Evolutionary conservation across 2,329 filamentous ascomycete genomes (phyloP).

Genomic region (Verticillium isaacii): DNA sequence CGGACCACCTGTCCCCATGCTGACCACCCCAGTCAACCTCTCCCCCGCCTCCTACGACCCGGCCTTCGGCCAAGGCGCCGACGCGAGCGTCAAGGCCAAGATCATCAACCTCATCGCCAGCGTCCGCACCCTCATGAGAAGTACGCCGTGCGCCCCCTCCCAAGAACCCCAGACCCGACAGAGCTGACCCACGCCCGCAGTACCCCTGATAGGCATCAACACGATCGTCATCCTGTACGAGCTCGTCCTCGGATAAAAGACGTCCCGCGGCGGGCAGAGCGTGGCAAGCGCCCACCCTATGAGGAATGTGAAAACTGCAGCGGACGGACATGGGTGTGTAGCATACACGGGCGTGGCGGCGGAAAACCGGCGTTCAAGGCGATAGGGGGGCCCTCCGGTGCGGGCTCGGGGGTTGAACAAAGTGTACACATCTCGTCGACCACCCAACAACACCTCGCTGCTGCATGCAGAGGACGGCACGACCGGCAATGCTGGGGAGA

Average conservation of each 20-base stretch:
- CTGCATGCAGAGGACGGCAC: background rate
- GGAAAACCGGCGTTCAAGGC: background rate
- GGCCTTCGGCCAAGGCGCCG: conserved; percentile 69
- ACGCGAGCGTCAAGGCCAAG: conserved; percentile 79
- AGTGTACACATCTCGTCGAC: no score
- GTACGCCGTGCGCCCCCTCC: conserved; percentile 36
- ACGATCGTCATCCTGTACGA: conserved; percentile 79
- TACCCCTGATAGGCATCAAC: conserved; percentile 82
- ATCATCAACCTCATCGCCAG: conserved; percentile 86
- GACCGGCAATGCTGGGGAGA: background rate
- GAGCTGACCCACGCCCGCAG: conserved; percentile 35
- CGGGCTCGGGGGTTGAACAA: no score
- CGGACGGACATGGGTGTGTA: no score
- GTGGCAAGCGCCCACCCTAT: background rate
- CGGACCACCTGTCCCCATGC: background rate
- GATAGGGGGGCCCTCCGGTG: no score
- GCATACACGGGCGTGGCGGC: background rate
- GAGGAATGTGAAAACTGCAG: background rate
- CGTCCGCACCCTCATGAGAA: conserved; percentile 87
- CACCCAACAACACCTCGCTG: no score
- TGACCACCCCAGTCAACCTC: conserved; percentile 59
- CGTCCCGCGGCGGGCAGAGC: no score
- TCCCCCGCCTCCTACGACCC: conserved; percentile 66
- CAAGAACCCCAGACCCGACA: background rate
- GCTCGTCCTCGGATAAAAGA: conserved; percentile 66